These are phyloP conservation scores for Pneumocystis sp. DNA, from an alignment of 1,139 yeast species.

Conservation along the genomic window DNA sequence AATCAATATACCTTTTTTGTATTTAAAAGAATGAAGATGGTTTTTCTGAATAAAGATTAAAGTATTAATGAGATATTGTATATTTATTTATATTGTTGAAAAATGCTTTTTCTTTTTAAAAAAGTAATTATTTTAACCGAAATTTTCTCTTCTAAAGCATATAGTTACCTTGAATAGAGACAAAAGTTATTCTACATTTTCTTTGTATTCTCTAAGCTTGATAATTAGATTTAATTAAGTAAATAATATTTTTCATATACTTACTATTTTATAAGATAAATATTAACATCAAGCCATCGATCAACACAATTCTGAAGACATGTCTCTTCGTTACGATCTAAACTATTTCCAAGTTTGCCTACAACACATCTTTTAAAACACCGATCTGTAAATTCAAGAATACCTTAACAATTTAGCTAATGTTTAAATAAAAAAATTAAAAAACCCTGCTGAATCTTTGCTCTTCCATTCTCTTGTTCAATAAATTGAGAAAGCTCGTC, in stretches of 20 bases:
- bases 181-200: not conserved
- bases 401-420: not conserved
- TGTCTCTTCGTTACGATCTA: constrained; percentile 4
- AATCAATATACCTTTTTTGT: not conserved
- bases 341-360: constrained; percentile 5
- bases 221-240: not conserved
- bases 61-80: too few species aligned
- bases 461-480: constrained; percentile 8
- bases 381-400: constrained; percentile 9
- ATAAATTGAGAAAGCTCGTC: constrained; percentile 8
- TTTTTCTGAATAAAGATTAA: not conserved
- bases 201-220: not conserved
- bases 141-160: not conserved
- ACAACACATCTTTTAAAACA: constrained; percentile 8
- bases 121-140: too few species aligned
- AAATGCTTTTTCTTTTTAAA: too few species aligned
- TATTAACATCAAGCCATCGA: constrained; percentile 9
- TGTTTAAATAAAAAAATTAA: not conserved
- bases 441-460: constrained; percentile 6
- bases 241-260: not conserved
- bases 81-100: too few species aligned
- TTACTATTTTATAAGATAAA: constrained; percentile 9
- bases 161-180: not conserved
- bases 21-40: not conserved
- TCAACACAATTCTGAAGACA: constrained; percentile 10